Conservation (phyloP, 2,329 filamentous ascomycete species). For the Penicillium oxalicum region DNA sequence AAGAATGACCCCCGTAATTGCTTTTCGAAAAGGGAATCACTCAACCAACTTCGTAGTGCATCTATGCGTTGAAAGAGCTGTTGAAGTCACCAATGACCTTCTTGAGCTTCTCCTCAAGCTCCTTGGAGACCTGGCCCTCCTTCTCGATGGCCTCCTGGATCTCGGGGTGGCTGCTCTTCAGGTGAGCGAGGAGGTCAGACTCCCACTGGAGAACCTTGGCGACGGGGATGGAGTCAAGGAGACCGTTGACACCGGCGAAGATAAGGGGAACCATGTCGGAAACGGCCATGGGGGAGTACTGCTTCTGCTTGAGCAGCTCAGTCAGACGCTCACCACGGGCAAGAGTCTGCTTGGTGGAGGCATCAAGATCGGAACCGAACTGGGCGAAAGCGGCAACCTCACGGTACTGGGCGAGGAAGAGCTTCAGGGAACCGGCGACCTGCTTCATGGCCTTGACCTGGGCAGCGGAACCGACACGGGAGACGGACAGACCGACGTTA, state of each 20-base stretch:
- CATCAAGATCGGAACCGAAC: conserved; percentile 99
- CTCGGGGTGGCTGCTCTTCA: conserved; percentile 84
- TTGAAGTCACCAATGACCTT: conserved; percentile 74
- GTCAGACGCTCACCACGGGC: conserved; percentile 97
- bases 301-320: conserved; percentile 99
- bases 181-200: conserved; percentile 84
- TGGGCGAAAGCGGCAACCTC: conserved; percentile 99
- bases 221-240: conserved; percentile 83
- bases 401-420: conserved; percentile 99
- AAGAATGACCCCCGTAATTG: conserved; percentile 28
- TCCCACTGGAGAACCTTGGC: conserved; percentile 90
- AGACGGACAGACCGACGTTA: conserved; percentile 99
- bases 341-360: conserved; percentile 97
- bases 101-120: conserved; percentile 60
- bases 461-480: conserved; percentile 98
- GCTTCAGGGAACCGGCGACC: conserved; percentile 98
- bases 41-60: conserved; percentile 31
- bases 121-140: conserved; percentile 95
- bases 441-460: conserved; percentile 99
- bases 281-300: conserved; percentile 97
- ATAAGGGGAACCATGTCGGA: conserved; percentile 99
- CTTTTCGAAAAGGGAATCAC: conserved; percentile 20
- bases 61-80: conserved; percentile 71
- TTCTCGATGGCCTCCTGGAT: conserved; percentile 83
- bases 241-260: conserved; percentile 98